phyloP scores from a whole-genome alignment of 306 rosid species.

The Dalbergia cochinchinensis region DNA sequence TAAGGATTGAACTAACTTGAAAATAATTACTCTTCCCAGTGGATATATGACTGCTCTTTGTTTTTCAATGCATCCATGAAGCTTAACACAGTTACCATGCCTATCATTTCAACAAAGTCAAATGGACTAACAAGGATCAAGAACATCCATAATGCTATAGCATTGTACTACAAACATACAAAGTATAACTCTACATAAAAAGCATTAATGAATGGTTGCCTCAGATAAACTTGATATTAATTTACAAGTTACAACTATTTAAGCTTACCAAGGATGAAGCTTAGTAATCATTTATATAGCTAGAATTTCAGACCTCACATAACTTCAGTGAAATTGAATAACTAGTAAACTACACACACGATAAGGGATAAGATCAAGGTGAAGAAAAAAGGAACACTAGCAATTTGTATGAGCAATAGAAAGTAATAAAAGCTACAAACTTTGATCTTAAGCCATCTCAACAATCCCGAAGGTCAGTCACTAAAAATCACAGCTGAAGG shows the following conservation, averaged over 20 bases:
- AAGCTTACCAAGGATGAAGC: slow-evolving; percentile 11
- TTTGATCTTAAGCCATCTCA: neutral
- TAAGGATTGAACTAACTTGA: too few relatives aligned
- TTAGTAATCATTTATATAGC: neutral
- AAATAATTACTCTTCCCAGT: neutral
- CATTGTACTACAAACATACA: neutral
- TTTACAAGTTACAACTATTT: slow-evolving; percentile 12
- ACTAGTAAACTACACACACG: neutral
- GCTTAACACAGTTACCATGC: neutral
- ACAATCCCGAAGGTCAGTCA: neutral
- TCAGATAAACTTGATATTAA: neutral
- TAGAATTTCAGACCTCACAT: neutral
- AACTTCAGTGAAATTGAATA: neutral
- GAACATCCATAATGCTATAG: neutral
- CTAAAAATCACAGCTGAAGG: neutral
- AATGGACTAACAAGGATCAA: neutral
- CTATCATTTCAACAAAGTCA: neutral
- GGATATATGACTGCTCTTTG: neutral
- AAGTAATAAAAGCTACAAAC: neutral
- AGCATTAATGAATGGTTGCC: neutral
- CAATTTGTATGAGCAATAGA: neutral
- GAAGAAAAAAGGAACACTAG: neutral
- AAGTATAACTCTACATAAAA: neutral
- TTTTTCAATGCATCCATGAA: neutral
- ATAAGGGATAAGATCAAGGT: neutral